phyloP scores from a whole-genome alignment of 169 alveolate genomes.

The Plasmodium vivax region DNA sequence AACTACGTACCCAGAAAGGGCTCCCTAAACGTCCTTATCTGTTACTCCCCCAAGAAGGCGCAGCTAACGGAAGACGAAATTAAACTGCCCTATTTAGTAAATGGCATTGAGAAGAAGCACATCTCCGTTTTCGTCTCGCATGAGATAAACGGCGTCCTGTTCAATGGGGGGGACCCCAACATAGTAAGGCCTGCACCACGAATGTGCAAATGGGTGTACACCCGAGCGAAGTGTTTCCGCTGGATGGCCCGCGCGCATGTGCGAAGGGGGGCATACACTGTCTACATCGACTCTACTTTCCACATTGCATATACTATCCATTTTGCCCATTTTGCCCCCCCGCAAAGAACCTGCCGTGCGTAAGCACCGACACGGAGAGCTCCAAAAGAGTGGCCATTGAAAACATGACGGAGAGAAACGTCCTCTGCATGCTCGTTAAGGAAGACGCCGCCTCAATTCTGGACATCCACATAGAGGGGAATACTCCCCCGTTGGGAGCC shows the following conservation, averaged over 20 bases:
- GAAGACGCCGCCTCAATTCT: conserved; percentile 29
- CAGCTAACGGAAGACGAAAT: conserved; percentile 35
- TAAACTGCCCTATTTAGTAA: conserved; percentile 64
- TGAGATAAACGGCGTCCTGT: conserved; percentile 59
- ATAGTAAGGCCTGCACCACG: conserved; percentile 27
- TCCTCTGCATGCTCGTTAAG: conserved; percentile 43
- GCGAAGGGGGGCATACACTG: background rate
- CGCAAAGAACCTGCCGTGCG: conserved; percentile 48
- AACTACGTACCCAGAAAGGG: conserved; percentile 58
- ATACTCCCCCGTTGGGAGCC: background rate
- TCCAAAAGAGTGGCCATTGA: conserved; percentile 46
- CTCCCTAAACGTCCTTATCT: conserved; percentile 64
- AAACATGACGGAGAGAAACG: conserved; percentile 68
- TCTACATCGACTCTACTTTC: background rate
- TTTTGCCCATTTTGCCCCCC: background rate
- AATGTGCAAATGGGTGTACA: background rate
- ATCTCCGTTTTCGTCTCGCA: conserved; percentile 69
- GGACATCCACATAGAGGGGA: conserved; percentile 45
- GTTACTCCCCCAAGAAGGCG: conserved; percentile 48
- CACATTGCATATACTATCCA: background rate
- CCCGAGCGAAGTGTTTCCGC: background rate
- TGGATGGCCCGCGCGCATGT: background rate
- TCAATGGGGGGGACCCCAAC: conserved; percentile 36
- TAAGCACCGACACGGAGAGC: conserved; percentile 71
- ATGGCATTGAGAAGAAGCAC: conserved; percentile 58